Evolutionary conservation across 192 early-diverging fungal species (phyloP).

Genomic region (Dissophora globulifera): DNA sequence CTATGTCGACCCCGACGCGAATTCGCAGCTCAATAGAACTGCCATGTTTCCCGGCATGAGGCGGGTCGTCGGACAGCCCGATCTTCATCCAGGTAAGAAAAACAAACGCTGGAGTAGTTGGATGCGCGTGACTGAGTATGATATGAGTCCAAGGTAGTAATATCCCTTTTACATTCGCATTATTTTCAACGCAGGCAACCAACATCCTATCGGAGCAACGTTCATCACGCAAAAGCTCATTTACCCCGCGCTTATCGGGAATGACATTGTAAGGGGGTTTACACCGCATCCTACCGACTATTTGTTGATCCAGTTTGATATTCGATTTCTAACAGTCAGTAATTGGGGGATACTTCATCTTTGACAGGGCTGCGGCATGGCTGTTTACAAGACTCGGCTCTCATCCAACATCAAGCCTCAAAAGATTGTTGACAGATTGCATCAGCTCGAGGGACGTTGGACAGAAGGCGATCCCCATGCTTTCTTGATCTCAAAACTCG

Average conservation of each 20-base stretch:
- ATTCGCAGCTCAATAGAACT: slow-evolving; percentile 57
- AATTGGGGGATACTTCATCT: no score
- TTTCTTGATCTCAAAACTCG: slow-evolving; percentile 44
- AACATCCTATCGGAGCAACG: slow-evolving; percentile 59
- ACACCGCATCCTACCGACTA: no score
- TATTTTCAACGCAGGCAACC: slow-evolving; percentile 31
- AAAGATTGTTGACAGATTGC: slow-evolving; percentile 51
- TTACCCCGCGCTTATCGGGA: slow-evolving; percentile 68
- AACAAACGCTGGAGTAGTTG: no score
- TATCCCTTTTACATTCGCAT: no score
- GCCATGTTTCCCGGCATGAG: slow-evolving; percentile 58
- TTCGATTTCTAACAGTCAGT: no score
- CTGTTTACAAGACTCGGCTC: slow-evolving; percentile 55
- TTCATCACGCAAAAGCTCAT: slow-evolving; percentile 59
- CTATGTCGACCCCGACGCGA: slow-evolving; percentile 56
- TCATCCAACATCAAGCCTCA: slow-evolving; percentile 47
- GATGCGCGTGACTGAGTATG: no score
- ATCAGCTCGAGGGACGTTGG: slow-evolving; percentile 56
- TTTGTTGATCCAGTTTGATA: background rate
- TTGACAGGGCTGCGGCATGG: slow-evolving; percentile 72
- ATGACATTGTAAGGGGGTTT: slow-evolving; percentile 57
- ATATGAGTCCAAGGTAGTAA: no score
- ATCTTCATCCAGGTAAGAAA: slow-evolving; percentile 62
- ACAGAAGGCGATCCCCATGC: slow-evolving; percentile 49
- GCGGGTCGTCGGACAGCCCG: slow-evolving; percentile 63